Evolutionary conservation across 306 rosid species (phyloP).

Genomic region (Biancaea sappan): DNA sequence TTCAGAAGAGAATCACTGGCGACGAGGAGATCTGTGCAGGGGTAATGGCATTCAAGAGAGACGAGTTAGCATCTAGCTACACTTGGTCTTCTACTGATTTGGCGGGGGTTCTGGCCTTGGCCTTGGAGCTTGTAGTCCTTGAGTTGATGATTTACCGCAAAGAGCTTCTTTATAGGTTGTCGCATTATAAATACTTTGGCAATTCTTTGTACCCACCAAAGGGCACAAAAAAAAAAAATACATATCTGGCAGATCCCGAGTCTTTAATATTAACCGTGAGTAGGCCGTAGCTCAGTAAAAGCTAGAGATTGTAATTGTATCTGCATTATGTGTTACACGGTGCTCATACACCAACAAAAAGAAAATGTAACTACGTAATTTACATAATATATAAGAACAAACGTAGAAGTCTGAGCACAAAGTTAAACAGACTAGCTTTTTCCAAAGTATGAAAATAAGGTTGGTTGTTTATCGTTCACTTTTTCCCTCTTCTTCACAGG

Average conservation of each 20-base stretch:
- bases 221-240: neutral
- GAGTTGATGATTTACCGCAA: too few relatives aligned
- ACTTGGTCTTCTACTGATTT: too few relatives aligned
- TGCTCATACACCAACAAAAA: slow-evolving; percentile 19
- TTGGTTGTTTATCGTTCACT: slow-evolving; percentile 64
- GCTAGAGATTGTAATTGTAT: neutral
- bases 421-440: slow-evolving; percentile 48
- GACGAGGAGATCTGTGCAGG: too few relatives aligned
- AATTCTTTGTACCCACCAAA: slow-evolving; percentile 10
- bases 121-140: too few relatives aligned
- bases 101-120: too few relatives aligned
- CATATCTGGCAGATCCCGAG: neutral
- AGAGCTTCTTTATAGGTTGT: too few relatives aligned
- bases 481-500: slow-evolving; percentile 64
- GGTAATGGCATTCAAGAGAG: too few relatives aligned
- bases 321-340: slow-evolving; percentile 1
- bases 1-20: too few relatives aligned
- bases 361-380: slow-evolving; percentile 25
- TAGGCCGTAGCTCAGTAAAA: neutral
- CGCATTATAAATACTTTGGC: neutral
- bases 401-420: neutral
- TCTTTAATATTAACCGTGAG: slow-evolving; percentile 20
- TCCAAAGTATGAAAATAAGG: slow-evolving; percentile 70
- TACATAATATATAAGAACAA: slow-evolving; percentile 27
- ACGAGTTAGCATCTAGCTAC: too few relatives aligned